These are phyloP conservation scores for Backusella westeae DNA, from an alignment of 192 early-diverging fungal species.

Conservation along the genomic window DNA sequence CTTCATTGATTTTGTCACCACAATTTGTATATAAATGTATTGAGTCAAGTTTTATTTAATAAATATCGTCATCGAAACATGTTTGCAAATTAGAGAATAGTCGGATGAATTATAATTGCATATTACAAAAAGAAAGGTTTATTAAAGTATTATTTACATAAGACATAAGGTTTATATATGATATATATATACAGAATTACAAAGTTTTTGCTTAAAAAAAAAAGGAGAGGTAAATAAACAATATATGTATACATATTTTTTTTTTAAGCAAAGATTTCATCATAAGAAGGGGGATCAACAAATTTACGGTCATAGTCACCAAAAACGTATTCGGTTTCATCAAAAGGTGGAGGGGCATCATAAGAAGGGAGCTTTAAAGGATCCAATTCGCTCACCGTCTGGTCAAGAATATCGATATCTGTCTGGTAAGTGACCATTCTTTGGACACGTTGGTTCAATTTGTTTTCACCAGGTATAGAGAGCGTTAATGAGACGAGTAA, in stretches of 20 bases:
- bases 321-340: neutral
- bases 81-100: no score
- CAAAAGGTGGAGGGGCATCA: conserved; percentile 11
- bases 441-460: neutral
- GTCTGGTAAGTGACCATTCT: conserved; percentile 4
- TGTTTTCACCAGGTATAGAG: conserved; percentile 4
- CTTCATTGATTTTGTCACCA: no score
- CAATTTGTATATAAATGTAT: no score
- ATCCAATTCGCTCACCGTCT: neutral
- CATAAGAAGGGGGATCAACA: conserved; percentile 5
- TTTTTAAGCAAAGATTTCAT: conserved; percentile 7
- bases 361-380: conserved; percentile 2
- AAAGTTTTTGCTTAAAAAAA: neutral
- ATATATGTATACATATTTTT: neutral
- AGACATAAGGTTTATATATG: neutral
- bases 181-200: neutral
- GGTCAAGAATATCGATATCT: conserved; percentile 8
- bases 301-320: conserved; percentile 11
- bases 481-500: conserved; percentile 10
- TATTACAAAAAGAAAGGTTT: neutral
- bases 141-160: neutral
- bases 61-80: no score
- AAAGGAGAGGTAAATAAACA: neutral
- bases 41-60: fast-evolving
- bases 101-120: no score